phyloP scores from a whole-genome alignment of 1,284 basidiomycete species.

The Apiotrichum sp. region DNA sequence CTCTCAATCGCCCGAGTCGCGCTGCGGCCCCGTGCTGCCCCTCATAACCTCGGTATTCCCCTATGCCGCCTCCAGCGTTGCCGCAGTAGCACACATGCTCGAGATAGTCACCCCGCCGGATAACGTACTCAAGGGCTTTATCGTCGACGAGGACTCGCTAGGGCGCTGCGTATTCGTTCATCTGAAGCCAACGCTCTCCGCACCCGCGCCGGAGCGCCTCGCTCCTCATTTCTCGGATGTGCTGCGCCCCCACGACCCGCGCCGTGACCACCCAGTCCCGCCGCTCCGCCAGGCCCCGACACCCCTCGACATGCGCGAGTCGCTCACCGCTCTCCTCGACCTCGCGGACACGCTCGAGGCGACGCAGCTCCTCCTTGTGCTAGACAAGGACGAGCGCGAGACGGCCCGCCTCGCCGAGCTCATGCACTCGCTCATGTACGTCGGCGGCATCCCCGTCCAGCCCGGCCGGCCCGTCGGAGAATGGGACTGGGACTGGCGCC shows the following conservation, averaged over 20 bases:
- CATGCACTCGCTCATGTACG: slow-evolving; percentile 45
- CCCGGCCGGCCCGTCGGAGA: slow-evolving; percentile 35
- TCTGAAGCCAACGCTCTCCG: slow-evolving; percentile 25
- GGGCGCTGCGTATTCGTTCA: slow-evolving; percentile 40
- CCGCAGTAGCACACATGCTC: slow-evolving; percentile 27
- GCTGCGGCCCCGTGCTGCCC: slow-evolving; percentile 23
- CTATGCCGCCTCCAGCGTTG: slow-evolving; percentile 27
- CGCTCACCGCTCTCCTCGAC: slow-evolving; percentile 43
- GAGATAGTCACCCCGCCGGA: slow-evolving; percentile 43
- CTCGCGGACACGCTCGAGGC: slow-evolving; percentile 43
- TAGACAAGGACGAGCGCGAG: slow-evolving; percentile 39
- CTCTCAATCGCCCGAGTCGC: neutral
- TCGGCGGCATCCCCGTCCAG: slow-evolving; percentile 39
- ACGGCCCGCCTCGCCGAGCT: slow-evolving; percentile 37
- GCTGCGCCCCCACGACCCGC: slow-evolving; percentile 38
- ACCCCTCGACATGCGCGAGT: slow-evolving; percentile 40
- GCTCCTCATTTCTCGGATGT: slow-evolving; percentile 42
- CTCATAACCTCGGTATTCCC: slow-evolving; percentile 42
- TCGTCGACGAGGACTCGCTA: slow-evolving; percentile 25
- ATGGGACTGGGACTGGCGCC: slow-evolving; percentile 41
- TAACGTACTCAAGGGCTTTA: slow-evolving; percentile 36
- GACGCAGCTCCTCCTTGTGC: slow-evolving; percentile 34
- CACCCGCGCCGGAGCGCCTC: slow-evolving; percentile 23
- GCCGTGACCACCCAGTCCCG: slow-evolving; percentile 28
- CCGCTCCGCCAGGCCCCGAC: neutral